Percentiles rank a stretch among this genome's conserved stretches.
Conservation (phyloP, 495 filamentous ascomycete species). For the Penicillium lagena region DNA sequence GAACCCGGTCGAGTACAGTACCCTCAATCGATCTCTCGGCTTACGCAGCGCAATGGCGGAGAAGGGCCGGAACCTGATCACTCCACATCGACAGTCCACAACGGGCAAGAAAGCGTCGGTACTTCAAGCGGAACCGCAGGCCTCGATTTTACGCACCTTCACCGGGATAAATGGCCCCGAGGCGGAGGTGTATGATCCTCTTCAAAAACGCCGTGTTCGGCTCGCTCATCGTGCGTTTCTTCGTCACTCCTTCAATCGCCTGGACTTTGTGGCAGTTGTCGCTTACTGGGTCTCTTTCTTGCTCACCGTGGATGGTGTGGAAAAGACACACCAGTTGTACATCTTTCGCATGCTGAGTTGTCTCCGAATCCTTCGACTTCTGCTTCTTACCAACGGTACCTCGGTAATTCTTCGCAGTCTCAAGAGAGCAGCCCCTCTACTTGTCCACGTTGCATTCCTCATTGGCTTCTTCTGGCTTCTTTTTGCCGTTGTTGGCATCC, state of each 20-base stretch:
- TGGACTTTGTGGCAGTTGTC: constrained; percentile 95
- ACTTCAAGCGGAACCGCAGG: constrained; percentile 40
- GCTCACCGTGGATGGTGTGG: constrained; percentile 60
- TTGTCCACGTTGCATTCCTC: constrained; percentile 92
- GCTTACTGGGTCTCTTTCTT: constrained; percentile 88
- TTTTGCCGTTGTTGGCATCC: constrained; percentile 93
- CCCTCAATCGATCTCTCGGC: constrained; percentile 63
- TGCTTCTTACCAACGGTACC: constrained; percentile 87
- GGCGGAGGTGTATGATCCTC: constrained; percentile 47
- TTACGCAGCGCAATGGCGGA: constrained; percentile 65
- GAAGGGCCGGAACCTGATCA: constrained; percentile 71
- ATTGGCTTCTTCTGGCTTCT: constrained; percentile 99
- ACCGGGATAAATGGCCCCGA: constrained; percentile 61
- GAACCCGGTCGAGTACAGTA: constrained; percentile 82
- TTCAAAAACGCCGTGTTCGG: constrained; percentile 76
- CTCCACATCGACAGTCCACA: constrained; percentile 60
- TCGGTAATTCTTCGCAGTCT: constrained; percentile 90
- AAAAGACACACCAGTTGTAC: constrained; percentile 64
- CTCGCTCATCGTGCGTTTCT: constrained; percentile 90
- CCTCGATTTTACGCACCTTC: constrained; percentile 76
- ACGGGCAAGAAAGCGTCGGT: constrained; percentile 46
- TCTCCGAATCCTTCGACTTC: constrained; percentile 81
- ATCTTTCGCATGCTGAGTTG: constrained; percentile 96
- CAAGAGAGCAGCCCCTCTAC: constrained; percentile 87
- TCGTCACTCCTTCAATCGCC: constrained; percentile 87